Conservation (phyloP, 805 yeast species). For the Hanseniaspora jakobsenii region DNA sequence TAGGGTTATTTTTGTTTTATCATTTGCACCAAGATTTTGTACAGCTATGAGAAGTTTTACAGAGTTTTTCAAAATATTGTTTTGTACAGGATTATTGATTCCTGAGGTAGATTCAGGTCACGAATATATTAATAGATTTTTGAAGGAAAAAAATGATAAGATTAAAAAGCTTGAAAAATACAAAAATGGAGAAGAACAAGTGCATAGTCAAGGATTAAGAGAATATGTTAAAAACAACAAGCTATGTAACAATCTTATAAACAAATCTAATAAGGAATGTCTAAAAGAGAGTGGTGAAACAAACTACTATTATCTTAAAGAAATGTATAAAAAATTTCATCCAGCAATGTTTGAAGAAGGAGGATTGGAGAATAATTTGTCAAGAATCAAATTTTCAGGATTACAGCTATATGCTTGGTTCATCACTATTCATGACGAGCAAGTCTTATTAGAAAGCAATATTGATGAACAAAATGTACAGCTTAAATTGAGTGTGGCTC, state of each 20-base stretch:
- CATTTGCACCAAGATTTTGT: constrained; percentile 6
- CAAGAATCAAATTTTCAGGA: constrained; percentile 3
- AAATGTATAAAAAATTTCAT: constrained; percentile 8
- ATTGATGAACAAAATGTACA: constrained; percentile 2
- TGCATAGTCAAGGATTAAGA: constrained; percentile 1
- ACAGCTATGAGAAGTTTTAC: constrained; percentile 1
- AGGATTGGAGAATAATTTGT: background rate
- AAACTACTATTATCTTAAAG: background rate
- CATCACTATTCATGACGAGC: constrained; percentile 6
- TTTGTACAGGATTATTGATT: background rate
- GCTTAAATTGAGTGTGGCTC: background rate
- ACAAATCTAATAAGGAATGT: background rate
- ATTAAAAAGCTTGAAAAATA: background rate
- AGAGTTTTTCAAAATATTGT: constrained; percentile 10
- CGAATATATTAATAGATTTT: constrained; percentile 7
- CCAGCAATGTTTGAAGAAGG: constrained; percentile 7
- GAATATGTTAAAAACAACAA: background rate
- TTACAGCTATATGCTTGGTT: constrained; percentile 13
- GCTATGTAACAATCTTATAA: background rate
- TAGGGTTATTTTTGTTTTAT: constrained; percentile 5
- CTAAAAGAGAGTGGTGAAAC: background rate
- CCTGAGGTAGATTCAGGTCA: background rate
- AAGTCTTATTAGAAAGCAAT: background rate
- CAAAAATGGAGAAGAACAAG: background rate
- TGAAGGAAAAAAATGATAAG: background rate